phyloP scores from a whole-genome alignment of 768 basidiomycete species.

The Suillus hirtellus region DNA sequence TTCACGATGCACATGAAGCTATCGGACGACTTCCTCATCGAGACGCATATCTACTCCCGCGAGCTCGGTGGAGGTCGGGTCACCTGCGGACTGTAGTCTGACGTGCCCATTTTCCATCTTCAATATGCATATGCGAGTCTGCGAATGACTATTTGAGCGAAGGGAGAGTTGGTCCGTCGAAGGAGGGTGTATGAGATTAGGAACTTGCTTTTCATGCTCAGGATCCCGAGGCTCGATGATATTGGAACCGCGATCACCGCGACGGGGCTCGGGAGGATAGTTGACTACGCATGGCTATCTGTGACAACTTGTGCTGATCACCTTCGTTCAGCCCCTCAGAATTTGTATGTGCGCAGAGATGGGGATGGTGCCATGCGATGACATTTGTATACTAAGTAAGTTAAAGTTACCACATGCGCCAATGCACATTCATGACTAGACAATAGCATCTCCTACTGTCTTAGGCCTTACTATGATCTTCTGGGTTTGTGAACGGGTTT shows the following conservation, averaged over 20 bases:
- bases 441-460: neutral
- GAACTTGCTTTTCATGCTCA: constrained; percentile 51
- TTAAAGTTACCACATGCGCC: neutral
- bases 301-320: constrained; percentile 12
- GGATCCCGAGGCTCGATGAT: constrained; percentile 55
- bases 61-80: constrained; percentile 14
- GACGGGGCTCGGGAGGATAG: constrained; percentile 35
- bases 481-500: constrained; percentile 9
- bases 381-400: neutral
- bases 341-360: neutral
- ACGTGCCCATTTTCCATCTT: constrained; percentile 56
- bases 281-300: constrained; percentile 3
- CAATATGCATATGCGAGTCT: constrained; percentile 51
- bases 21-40: constrained; percentile 35
- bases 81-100: constrained; percentile 46
- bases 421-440: neutral
- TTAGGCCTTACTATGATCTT: neutral
- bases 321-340: constrained; percentile 23
- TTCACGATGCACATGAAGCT: constrained; percentile 35
- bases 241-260: constrained; percentile 40
- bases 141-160: constrained; percentile 53
- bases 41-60: constrained; percentile 34
- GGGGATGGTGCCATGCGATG: neutral
- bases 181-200: constrained; percentile 48
- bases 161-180: constrained; percentile 44